These are phyloP conservation scores for Wickerhamiella galacta DNA, from an alignment of 805 yeast species.

Conservation along the genomic window DNA sequence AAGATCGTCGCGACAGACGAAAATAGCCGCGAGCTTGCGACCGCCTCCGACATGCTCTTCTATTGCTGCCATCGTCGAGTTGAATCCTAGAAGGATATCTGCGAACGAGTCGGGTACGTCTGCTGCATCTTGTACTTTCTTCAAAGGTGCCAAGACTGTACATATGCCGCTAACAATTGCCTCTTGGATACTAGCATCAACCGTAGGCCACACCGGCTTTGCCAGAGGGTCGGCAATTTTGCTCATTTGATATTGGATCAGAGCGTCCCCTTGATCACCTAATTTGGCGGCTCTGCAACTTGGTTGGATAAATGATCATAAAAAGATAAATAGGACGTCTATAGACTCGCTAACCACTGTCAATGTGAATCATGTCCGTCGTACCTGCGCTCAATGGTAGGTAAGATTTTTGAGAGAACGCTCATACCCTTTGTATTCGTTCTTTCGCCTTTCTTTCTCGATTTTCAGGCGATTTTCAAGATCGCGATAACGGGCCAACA, in stretches of 20 bases:
- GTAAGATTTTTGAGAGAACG: conserved; percentile 4
- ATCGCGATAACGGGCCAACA: conserved; percentile 11
- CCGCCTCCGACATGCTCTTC: conserved; percentile 5
- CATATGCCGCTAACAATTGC: conserved; percentile 4
- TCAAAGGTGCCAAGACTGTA: conserved; percentile 3
- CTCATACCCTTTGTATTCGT: conserved; percentile 10
- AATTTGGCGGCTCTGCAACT: too few relatives aligned
- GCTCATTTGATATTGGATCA: too few relatives aligned
- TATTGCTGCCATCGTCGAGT: conserved; percentile 13
- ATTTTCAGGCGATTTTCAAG: conserved; percentile 8
- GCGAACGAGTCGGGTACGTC: conserved; percentile 7
- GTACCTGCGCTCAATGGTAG: conserved; percentile 1
- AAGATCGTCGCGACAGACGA: conserved; percentile 12
- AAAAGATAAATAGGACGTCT: too few relatives aligned
- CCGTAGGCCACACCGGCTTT: conserved; percentile 15
- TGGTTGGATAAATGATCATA: background rate
- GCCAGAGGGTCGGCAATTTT: conserved; percentile 10
- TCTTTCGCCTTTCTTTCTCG: conserved; percentile 12
- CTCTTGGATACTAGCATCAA: conserved; percentile 5
- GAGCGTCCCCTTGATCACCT: too few relatives aligned
- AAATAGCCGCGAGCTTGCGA: conserved; percentile 6
- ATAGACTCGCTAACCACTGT: too few relatives aligned
- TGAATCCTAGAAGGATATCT: conserved; percentile 13
- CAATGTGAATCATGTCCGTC: too few relatives aligned
- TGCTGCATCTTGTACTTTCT: conserved; percentile 1